Base-by-base conservation (phyloP, 441 rosid genomes). In the Erodium texanum region DNA sequence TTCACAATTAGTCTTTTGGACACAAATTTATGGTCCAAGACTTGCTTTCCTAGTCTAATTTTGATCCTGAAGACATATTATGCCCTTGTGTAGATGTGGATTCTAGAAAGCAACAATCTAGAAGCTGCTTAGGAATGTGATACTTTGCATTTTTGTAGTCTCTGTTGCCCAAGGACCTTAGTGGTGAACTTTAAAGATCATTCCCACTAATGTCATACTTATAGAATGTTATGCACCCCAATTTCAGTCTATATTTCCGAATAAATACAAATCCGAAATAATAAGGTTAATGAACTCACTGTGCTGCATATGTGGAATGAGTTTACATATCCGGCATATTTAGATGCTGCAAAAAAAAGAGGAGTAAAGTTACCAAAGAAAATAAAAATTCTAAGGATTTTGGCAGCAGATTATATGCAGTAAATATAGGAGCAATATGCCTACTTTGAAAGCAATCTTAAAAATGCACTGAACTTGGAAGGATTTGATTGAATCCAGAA, bases 281-380 rank as follows among this genome's bases (percentile, higher is more conserved):
- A 68, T 19, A 50, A 19, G 16, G 66, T 63, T 73, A 27, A 50
- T 16, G 62, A 76, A 81, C 90, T 79, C 79, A 93, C 98, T 32
- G 97, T 91, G 84, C 97, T 89, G 81, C 97, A 93, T 59, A 93
- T 74, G 79, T 91, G 85, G 82, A 93, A 86, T 72, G 93, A 80
- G 75, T 83, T 87, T 73, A 93, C 93, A 76, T 91, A 93, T 16
- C 99, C 99, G 58, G 93, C 97, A 81, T 87, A 93, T 69, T 93
- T 93, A 50, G 99, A 93, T 71, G 99, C 99, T 93, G 92, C 81
- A 82, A 65, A 76, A 68, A 72, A 38, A 14, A 5, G 62, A 41
- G 20, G 38, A 50, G 64, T 71, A 29, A 58, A 4, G 12, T 14
- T 52, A 19, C 16, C 59, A n/a, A n/a, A 32, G 3, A 1, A 32